Conservation (phyloP, 352 stramenopile genomes). For the Phytophthora boehmeriae region DNA sequence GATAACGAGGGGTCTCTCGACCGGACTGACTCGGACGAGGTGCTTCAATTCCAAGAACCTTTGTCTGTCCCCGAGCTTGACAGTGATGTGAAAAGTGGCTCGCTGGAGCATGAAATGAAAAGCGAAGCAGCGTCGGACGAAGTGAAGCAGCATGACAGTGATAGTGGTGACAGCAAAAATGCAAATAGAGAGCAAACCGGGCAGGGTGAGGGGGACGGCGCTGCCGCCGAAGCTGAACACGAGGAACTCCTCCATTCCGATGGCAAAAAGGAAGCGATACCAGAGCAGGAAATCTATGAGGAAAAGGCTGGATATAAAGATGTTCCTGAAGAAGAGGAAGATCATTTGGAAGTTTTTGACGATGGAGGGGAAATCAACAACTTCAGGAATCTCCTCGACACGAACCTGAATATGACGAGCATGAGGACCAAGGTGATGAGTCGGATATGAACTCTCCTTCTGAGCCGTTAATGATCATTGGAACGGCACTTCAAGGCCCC, state of each 20-base stretch:
- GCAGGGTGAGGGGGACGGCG: conserved; percentile 7
- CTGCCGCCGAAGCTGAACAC: conserved; percentile 27
- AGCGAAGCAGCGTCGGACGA: conserved; percentile 7
- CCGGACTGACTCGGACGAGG: conserved; percentile 2
- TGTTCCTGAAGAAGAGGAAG: conserved; percentile 33
- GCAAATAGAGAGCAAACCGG: conserved; percentile 8
- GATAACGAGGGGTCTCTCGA: conserved; percentile 1
- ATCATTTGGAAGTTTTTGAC: conserved; percentile 55
- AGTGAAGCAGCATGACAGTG: conserved; percentile 8
- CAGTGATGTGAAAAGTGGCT: conserved; percentile 5
- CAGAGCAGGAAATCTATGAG: conserved; percentile 2
- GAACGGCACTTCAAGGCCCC: conserved; percentile 19
- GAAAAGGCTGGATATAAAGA: background rate
- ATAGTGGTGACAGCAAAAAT: conserved; percentile 7
- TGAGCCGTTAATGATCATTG: conserved; percentile 24
- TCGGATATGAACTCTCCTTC: background rate
- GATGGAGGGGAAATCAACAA: conserved; percentile 15
- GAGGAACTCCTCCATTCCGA: conserved; percentile 3
- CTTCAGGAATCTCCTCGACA: conserved; percentile 4
- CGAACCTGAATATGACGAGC: conserved; percentile 21
- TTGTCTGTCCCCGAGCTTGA: background rate
- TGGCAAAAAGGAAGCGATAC: conserved; percentile 2
- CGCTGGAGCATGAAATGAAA: conserved; percentile 8
- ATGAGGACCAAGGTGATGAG: conserved; percentile 5
- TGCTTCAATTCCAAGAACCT: conserved; percentile 20